A percentile compares a stretch with the other conserved stretches of the same genome.
Conservation (phyloP, 805 yeast species). For the Suhomyces prunicola region DNA sequence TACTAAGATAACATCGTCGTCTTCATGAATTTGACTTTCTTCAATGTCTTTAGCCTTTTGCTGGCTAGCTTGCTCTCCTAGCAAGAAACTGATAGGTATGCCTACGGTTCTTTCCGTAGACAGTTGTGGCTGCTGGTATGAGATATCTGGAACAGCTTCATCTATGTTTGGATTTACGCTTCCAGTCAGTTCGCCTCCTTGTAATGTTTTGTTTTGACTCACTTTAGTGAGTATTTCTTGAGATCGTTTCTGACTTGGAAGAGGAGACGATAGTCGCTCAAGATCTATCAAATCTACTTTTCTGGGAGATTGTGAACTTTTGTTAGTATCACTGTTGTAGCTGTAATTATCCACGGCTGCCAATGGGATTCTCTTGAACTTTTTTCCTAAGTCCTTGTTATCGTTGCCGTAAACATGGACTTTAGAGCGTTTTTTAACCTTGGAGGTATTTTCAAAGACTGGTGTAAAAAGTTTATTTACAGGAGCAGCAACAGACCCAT, state of each 20-base stretch:
- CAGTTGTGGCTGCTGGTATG: not conserved
- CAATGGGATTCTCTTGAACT: not conserved
- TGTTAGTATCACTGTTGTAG: not conserved
- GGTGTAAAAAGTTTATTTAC: not conserved
- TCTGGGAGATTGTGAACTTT: not conserved
- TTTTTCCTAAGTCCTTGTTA: not conserved
- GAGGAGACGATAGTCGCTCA: not conserved
- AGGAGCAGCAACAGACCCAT: not conserved
- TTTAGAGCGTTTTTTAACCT: not conserved
- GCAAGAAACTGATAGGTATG: not conserved
- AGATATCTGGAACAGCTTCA: not conserved
- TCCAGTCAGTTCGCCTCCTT: not conserved
- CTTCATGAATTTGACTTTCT: not conserved
- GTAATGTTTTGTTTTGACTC: not conserved
- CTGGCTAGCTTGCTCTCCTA: not conserved
- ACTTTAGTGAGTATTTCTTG: not conserved
- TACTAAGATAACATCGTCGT: constrained; percentile 3
- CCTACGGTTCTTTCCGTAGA: not conserved
- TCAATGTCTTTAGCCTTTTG: not conserved
- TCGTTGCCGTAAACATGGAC: constrained; percentile 1
- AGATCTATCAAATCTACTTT: not conserved
- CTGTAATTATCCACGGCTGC: not conserved
- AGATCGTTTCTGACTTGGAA: not conserved
- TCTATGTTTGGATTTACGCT: not conserved
- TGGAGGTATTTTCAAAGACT: not conserved